Evolutionary conservation across 1,139 yeast genomes (phyloP).

Genomic region (Blastobotrys raffinosifermentans): DNA sequence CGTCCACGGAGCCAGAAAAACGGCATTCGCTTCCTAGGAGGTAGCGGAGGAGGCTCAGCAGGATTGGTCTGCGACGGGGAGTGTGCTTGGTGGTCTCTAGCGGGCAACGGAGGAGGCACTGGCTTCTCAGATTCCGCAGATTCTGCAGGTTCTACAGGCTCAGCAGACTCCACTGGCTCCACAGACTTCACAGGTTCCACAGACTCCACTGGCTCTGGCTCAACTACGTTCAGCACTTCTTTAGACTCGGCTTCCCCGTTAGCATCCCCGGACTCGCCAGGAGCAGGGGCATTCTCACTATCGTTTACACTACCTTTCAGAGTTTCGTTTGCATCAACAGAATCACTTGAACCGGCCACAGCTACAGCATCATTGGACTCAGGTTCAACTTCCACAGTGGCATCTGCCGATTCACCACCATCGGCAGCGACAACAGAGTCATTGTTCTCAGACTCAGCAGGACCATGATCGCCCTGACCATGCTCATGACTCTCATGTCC

Average conservation of each 20-base stretch:
- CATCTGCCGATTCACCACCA: neutral
- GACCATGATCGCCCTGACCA: neutral
- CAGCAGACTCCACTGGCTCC: slow-evolving; percentile 1
- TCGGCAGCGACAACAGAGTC: neutral
- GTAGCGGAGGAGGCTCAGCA: slow-evolving; percentile 24
- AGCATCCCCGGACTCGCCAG: neutral
- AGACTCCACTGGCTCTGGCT: neutral
- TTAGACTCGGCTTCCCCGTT: too few species aligned
- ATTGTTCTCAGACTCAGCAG: slow-evolving; percentile 1
- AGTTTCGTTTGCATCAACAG: neutral
- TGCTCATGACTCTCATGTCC: neutral
- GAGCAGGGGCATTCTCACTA: neutral
- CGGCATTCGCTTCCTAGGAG: slow-evolving; percentile 31
- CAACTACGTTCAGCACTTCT: neutral
- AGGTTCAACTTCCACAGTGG: neutral
- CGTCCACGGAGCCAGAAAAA: slow-evolving; percentile 30
- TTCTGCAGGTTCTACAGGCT: neutral
- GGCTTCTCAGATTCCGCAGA: neutral
- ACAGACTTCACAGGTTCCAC: too few species aligned
- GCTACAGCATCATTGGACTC: neutral
- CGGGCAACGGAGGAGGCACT: slow-evolving; percentile 27
- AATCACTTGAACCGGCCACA: neutral
- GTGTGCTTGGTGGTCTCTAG: slow-evolving; percentile 20
- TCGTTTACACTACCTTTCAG: neutral
- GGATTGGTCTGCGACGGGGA: too few species aligned